Percentiles rank a stretch among this genome's conserved stretches.
Evolutionary conservation across 2,329 filamentous ascomycete genomes (phyloP).

Genomic region (Alternaria conjuncta): DNA sequence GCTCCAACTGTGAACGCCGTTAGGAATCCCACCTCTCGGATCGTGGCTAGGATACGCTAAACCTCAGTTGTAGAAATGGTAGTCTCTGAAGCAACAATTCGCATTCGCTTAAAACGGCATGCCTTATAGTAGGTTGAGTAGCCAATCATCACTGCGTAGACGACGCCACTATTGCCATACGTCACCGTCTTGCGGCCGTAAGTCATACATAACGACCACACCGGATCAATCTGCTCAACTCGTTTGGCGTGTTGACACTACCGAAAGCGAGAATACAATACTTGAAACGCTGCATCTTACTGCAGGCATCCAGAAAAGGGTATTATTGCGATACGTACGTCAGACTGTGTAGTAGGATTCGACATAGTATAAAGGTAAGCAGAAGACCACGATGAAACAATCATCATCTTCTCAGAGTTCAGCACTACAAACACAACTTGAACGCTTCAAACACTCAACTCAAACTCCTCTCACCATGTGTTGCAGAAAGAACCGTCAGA

Average conservation of each 20-base stretch:
- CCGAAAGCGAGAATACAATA: neutral
- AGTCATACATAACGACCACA: neutral
- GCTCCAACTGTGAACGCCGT: neutral
- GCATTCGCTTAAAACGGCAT: neutral
- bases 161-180: constrained; percentile 6
- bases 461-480: neutral
- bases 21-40: neutral
- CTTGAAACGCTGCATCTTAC: neutral
- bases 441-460: neutral
- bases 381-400: neutral
- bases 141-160: constrained; percentile 2
- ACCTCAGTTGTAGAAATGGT: neutral
- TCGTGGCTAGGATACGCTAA: neutral
- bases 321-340: neutral
- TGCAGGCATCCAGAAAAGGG: neutral
- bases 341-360: neutral
- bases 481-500: neutral
- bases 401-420: neutral
- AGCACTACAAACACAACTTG: neutral
- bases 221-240: neutral
- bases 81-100: neutral
- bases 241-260: neutral
- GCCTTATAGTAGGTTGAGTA: neutral
- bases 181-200: constrained; percentile 7
- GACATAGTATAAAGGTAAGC: neutral